Percentiles rank a stretch among this genome's conserved stretches.
These are phyloP conservation scores for Microsporum ferrugineum DNA, from an alignment of 2,329 filamentous ascomycete genomes.

Conservation along the genomic window DNA sequence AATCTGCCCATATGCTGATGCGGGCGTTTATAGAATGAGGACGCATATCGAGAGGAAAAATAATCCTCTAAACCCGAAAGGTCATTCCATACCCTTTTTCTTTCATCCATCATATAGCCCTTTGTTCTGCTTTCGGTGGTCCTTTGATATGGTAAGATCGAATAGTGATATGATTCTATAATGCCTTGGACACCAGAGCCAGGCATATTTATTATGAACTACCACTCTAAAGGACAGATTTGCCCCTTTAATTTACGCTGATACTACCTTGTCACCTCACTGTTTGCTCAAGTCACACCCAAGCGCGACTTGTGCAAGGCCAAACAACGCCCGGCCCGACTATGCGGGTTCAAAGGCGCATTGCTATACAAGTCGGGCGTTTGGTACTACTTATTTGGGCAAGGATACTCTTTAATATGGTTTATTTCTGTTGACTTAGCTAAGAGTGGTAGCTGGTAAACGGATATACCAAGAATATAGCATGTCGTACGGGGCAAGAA, in stretches of 20 bases:
- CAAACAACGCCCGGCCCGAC: background rate
- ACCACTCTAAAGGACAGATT: background rate
- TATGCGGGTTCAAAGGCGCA: background rate
- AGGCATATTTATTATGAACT: background rate
- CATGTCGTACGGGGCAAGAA: background rate
- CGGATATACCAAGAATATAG: background rate
- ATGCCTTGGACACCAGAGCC: background rate
- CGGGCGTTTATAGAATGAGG: background rate
- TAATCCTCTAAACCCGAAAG: background rate
- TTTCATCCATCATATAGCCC: background rate
- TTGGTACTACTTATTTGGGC: background rate
- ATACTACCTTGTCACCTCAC: background rate
- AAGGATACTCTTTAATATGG: no score
- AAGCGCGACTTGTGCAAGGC: background rate
- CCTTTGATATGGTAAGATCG: no score
- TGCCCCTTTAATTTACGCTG: background rate
- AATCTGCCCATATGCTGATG: background rate
- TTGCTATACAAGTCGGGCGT: background rate
- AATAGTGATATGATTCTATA: background rate
- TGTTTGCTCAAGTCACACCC: conserved; percentile 1
- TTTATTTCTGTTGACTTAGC: background rate
- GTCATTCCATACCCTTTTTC: background rate
- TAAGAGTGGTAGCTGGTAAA: background rate
- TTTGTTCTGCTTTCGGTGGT: background rate
- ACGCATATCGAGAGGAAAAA: background rate